Base-by-base conservation (phyloP, 768 basidiomycete species). In the Gloeopeniophorella convolvens region DNA sequence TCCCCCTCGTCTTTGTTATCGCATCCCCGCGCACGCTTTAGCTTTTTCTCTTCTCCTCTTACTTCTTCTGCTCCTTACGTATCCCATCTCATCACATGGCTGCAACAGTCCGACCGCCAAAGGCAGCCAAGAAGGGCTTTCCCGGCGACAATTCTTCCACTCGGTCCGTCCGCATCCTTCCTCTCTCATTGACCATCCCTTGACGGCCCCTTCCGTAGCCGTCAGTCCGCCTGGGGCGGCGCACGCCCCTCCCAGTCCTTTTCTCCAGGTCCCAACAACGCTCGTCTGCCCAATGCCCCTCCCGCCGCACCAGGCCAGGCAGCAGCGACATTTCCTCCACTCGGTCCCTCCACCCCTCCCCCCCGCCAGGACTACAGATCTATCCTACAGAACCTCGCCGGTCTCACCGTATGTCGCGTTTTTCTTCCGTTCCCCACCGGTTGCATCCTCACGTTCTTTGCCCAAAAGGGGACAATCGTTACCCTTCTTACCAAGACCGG, bases 231-330 rank as follows among this genome's bases (percentile, higher is more conserved):
- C 24, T 89, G 86, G 87, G 67, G 77, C 58, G 78, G 77, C 46
- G 67, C 82, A 45, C 80, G 85, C 49, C 72, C 80, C 48, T 84
- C 85, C 43, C 81, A 85, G 15, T 83, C 83, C 2, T 87, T 80
- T 67, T 82, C 83, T 52, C 76, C 84, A 2, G 67, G 55, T 46
- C 60, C 65, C 52, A 62, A 63, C 54, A 53, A 68, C 35, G 62
- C 71, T 31, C 75, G 74, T 42, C 70, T 71, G 20, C 71, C 74
- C 36, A 73, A 66, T 48, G 69, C 58, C 47, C 75, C 64, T 60
- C 71, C 63, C 32, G 46, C 55, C 66, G 65, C 61, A 59, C 23
- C 52, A 54, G 31, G 42, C 52, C 5, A n/a, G n/a, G n/a, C n/a
- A n/a, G n/a, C n/a, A n/a, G 42, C 31, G 26, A 48, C 51, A 31